These are phyloP conservation scores for Talaromyces sp. DNA, from an alignment of 2,329 filamentous ascomycete species.

Conservation along the genomic window DNA sequence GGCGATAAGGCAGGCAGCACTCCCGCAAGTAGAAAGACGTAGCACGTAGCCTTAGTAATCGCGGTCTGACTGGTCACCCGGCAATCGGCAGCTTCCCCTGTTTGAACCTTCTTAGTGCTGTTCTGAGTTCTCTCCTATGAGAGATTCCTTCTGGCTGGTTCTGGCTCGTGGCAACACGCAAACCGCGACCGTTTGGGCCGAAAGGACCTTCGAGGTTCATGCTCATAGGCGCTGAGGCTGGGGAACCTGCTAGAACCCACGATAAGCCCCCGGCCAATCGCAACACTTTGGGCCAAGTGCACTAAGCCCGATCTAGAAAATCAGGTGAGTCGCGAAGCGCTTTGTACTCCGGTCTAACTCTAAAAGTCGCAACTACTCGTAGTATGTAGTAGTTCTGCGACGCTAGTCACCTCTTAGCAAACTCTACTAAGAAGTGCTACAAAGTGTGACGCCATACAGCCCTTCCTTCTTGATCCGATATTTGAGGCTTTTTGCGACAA, in stretches of 20 bases:
- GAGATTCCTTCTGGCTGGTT: not conserved
- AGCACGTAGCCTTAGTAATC: not conserved
- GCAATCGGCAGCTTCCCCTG: slow-evolving; percentile 2
- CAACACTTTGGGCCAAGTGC: slow-evolving; percentile 7
- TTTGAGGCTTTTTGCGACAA: slow-evolving; percentile 3
- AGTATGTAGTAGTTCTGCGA: not conserved
- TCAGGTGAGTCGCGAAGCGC: slow-evolving; percentile 6
- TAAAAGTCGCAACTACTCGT: not conserved
- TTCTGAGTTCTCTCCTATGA: not conserved
- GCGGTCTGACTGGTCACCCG: not conserved
- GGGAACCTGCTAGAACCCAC: slow-evolving; percentile 23
- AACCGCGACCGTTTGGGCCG: not conserved
- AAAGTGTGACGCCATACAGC: slow-evolving; percentile 8
- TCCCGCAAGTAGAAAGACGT: slow-evolving; percentile 6
- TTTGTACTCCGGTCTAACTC: not conserved
- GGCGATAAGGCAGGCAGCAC: slow-evolving; percentile 19
- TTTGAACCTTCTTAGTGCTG: not conserved
- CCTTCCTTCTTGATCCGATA: slow-evolving; percentile 8
- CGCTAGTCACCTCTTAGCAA: not conserved
- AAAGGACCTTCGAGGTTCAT: slow-evolving; percentile 2
- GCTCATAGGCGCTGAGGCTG: slow-evolving; percentile 8
- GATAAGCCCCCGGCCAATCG: slow-evolving; percentile 7
- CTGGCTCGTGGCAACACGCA: not conserved
- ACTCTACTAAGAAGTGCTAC: not conserved
- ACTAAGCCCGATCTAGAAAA: not conserved